phyloP scores from a whole-genome alignment of 345 rosid genomes.

The Eucalyptus erythrocorys region DNA sequence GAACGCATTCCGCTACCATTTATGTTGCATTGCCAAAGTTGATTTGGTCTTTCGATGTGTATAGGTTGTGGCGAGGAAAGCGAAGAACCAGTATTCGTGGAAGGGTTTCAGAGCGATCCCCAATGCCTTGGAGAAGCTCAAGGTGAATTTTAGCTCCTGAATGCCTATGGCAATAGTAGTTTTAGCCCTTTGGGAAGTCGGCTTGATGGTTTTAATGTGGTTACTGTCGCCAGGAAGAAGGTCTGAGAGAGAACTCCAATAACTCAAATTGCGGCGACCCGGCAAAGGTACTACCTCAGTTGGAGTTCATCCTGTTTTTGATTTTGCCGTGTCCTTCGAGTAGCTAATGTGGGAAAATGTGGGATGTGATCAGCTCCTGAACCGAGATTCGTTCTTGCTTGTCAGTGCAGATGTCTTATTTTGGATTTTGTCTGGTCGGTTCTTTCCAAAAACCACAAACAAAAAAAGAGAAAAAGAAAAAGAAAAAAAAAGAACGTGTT shows the following conservation, averaged over 20 bases:
- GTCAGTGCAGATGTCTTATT: background rate
- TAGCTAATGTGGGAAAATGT: background rate
- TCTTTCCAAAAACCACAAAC: background rate
- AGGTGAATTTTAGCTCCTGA: constrained; percentile 10
- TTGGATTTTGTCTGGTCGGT: background rate
- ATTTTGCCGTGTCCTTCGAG: background rate
- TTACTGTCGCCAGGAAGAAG: constrained; percentile 34
- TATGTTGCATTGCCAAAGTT: background rate
- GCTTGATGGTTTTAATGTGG: background rate
- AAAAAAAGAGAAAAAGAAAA: too few species aligned
- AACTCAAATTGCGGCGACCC: constrained; percentile 16
- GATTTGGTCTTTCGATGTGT: background rate
- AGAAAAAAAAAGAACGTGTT: background rate
- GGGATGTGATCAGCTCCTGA: background rate
- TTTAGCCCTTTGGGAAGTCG: background rate
- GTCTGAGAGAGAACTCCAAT: constrained; percentile 34
- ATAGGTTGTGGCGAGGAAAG: constrained; percentile 66
- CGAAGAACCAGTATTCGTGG: constrained; percentile 73
- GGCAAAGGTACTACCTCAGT: constrained; percentile 19
- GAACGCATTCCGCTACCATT: too few species aligned
- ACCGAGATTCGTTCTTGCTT: background rate
- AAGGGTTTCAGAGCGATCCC: constrained; percentile 68
- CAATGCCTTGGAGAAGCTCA: constrained; percentile 35
- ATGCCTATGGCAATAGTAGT: background rate
- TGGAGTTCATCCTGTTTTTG: background rate